Evolutionary conservation across 2,329 filamentous ascomycete genomes (phyloP).

Genomic region (Penicillium sumatraense): DNA sequence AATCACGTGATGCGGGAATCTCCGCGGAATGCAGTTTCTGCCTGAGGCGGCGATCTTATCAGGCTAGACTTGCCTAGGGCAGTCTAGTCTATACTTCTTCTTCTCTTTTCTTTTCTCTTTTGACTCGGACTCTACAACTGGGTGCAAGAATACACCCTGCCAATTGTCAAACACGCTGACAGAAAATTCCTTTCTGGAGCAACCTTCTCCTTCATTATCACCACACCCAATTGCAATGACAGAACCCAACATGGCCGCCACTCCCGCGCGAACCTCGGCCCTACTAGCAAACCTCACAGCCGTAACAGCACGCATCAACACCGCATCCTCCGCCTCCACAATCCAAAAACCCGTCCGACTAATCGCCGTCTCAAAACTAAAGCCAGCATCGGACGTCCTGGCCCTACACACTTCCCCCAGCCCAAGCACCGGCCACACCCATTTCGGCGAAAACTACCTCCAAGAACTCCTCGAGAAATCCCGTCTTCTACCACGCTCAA

Average conservation of each 20-base stretch:
- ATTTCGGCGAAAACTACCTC: conserved; percentile 97
- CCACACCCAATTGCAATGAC: conserved; percentile 19
- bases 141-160: too few species aligned
- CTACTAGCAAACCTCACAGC: conserved; percentile 66
- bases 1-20: conserved; percentile 15
- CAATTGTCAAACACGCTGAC: too few species aligned
- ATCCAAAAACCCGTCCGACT: conserved; percentile 61
- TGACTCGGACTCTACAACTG: too few species aligned
- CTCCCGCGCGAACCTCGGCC: conserved; percentile 63
- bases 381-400: conserved; percentile 88
- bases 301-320: conserved; percentile 64
- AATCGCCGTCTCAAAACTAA: conserved; percentile 94
- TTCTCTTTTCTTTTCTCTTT: too few species aligned
- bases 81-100: too few species aligned
- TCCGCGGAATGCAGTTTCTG: conserved; percentile 15
- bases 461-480: conserved; percentile 90
- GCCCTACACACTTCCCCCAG: conserved; percentile 72
- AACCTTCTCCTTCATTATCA: conserved; percentile 14
- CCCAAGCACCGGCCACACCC: conserved; percentile 65
- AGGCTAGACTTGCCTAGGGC: too few species aligned
- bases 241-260: conserved; percentile 55
- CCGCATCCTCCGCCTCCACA: conserved; percentile 39
- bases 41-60: conserved; percentile 21
- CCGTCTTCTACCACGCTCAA: conserved; percentile 70
- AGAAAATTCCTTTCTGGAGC: neutral